Evolutionary conservation across 257 asterid genomes (phyloP).

Genomic region (Scutellaria minor): DNA sequence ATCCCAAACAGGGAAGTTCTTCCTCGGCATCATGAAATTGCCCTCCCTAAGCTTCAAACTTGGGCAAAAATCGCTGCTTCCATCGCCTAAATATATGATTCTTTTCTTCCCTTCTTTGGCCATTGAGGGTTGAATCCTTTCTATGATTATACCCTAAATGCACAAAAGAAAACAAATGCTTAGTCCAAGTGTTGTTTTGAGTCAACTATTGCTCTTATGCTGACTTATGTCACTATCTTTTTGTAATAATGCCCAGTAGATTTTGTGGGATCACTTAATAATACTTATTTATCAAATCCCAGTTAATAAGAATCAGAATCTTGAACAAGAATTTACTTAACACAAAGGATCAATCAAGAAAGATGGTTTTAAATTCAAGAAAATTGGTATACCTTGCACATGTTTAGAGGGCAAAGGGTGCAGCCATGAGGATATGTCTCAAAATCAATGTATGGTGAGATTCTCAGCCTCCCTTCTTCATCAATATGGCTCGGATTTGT

Average conservation of each 20-base stretch:
- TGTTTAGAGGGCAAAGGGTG: slow-evolving; percentile 71
- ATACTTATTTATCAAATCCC: too few species aligned
- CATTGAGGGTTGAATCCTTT: slow-evolving; percentile 60
- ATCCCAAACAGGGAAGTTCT: slow-evolving; percentile 73
- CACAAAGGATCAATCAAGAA: too few species aligned
- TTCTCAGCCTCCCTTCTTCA: slow-evolving; percentile 66
- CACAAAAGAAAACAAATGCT: too few species aligned
- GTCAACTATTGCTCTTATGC: too few species aligned
- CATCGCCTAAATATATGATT: slow-evolving; percentile 43
- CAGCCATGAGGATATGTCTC: slow-evolving; percentile 65
- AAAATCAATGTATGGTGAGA: slow-evolving; percentile 73
- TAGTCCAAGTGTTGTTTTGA: too few species aligned
- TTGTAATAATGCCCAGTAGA: background rate
- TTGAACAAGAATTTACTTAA: background rate
- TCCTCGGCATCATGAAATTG: slow-evolving; percentile 81
- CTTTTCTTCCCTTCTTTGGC: slow-evolving; percentile 63
- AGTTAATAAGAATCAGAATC: background rate
- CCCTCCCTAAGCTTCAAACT: slow-evolving; percentile 48
- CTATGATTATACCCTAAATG: slow-evolving; percentile 62
- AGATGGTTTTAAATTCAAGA: background rate
- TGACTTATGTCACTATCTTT: slow-evolving; percentile 7
- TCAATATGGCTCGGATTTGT: slow-evolving; percentile 74
- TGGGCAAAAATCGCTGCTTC: slow-evolving; percentile 62
- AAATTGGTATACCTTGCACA: slow-evolving; percentile 66
- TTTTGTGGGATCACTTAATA: too few species aligned